phyloP scores from a whole-genome alignment of 2,329 filamentous ascomycete species.

The Botrytis pseudocinerea region DNA sequence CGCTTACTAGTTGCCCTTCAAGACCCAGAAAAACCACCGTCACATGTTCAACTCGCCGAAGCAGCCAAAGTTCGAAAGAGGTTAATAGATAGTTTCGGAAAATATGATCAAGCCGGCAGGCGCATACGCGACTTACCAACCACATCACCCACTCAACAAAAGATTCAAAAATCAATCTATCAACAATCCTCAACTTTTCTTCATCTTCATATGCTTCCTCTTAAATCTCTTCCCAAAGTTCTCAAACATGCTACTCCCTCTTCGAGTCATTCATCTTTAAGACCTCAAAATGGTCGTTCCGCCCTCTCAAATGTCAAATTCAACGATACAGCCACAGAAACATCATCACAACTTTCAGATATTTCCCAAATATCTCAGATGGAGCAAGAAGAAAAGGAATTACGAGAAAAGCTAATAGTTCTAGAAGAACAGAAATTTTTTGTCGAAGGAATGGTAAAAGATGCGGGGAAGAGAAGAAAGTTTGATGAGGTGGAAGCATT shows the following conservation, averaged over 20 bases:
- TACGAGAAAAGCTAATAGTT: slow-evolving; percentile 66
- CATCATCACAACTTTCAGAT: slow-evolving; percentile 53
- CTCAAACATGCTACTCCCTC: slow-evolving; percentile 61
- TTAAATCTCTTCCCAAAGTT: slow-evolving; percentile 61
- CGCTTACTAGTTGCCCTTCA: slow-evolving; percentile 63
- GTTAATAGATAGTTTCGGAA: slow-evolving; percentile 69
- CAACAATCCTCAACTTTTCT: slow-evolving; percentile 69
- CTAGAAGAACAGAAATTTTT: slow-evolving; percentile 74
- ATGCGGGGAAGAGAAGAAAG: slow-evolving; percentile 64
- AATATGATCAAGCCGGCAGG: slow-evolving; percentile 68
- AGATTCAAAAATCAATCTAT: slow-evolving; percentile 68
- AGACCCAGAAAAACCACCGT: slow-evolving; percentile 57
- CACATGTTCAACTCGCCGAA: slow-evolving; percentile 59
- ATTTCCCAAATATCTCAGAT: slow-evolving; percentile 62
- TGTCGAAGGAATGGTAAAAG: slow-evolving; percentile 68
- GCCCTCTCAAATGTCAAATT: slow-evolving; percentile 62
- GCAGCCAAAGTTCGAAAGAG: slow-evolving; percentile 70
- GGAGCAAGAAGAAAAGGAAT: slow-evolving; percentile 68
- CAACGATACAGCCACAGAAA: slow-evolving; percentile 48
- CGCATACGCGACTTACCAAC: slow-evolving; percentile 68
- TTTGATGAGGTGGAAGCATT: slow-evolving; percentile 70
- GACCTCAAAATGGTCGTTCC: slow-evolving; percentile 31
- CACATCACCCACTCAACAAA: slow-evolving; percentile 61
- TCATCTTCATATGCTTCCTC: slow-evolving; percentile 72
- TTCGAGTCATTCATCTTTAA: slow-evolving; percentile 39